phyloP scores from a whole-genome alignment of 345 rosid species.

The Boechera stricta region DNA sequence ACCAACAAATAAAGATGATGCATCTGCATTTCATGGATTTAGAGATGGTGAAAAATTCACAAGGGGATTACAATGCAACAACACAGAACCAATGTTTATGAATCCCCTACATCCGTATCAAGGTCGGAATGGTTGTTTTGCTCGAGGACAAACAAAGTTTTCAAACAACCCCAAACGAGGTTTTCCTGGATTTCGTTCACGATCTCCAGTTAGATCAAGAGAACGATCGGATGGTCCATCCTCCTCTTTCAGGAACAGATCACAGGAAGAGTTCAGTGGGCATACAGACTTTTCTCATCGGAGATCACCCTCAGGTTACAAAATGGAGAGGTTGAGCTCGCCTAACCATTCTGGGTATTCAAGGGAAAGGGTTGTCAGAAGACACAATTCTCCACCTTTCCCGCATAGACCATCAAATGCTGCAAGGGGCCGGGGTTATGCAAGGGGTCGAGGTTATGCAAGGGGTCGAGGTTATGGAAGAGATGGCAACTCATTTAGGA shows the following conservation, averaged over 20 bases:
- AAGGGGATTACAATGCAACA: constrained; percentile 59
- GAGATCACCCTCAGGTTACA: constrained; percentile 68
- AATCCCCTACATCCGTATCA: constrained; percentile 55
- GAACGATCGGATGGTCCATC: constrained; percentile 72
- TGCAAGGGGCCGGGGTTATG: constrained; percentile 63
- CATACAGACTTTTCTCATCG: constrained; percentile 61
- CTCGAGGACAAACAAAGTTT: constrained; percentile 61
- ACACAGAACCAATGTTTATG: constrained; percentile 54
- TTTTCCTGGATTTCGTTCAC: constrained; percentile 58
- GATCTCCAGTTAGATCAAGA: constrained; percentile 71
- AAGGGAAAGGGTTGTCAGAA: constrained; percentile 65
- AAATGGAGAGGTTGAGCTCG: constrained; percentile 66
- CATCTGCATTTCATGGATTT: constrained; percentile 59
- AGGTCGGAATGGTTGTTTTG: constrained; percentile 64
- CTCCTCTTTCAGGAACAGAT: constrained; percentile 72
- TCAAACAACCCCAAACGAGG: constrained; percentile 56
- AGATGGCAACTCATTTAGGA: constrained; percentile 59
- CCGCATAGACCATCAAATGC: constrained; percentile 59
- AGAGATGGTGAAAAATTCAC: constrained; percentile 64
- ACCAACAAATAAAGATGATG: constrained; percentile 61
- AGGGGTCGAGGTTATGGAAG: constrained; percentile 65
- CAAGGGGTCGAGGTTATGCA: constrained; percentile 42
- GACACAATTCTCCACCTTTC: constrained; percentile 73
- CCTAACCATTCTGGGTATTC: constrained; percentile 69
- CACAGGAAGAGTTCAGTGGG: constrained; percentile 72